Conservation (phyloP, 1,139 yeast genomes). For the Debaryomyces fabryi region DNA sequence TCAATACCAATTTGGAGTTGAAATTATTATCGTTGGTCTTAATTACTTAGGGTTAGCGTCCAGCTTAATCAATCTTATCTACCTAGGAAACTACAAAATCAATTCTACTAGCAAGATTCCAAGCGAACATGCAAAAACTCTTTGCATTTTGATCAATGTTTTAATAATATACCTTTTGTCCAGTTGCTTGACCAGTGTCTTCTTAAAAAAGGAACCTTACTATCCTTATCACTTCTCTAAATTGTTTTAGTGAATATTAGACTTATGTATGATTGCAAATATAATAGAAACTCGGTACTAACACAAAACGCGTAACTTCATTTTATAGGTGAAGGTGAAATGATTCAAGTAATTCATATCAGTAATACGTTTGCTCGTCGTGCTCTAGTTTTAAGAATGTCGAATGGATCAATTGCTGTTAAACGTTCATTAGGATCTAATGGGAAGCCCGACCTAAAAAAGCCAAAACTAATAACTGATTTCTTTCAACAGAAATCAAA, state of each 20-base stretch:
- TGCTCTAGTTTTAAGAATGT: neutral
- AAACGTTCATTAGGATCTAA: neutral
- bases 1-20: constrained; percentile 71
- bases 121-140: constrained; percentile 19
- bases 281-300: neutral
- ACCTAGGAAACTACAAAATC: constrained; percentile 36
- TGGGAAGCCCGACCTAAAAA: constrained; percentile 2
- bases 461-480: constrained; percentile 24
- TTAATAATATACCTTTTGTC: constrained; percentile 31
- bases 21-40: constrained; percentile 53
- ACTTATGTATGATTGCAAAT: neutral
- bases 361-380: neutral
- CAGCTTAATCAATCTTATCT: constrained; percentile 40
- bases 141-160: constrained; percentile 17
- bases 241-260: constrained; percentile 27
- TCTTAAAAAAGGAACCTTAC: constrained; percentile 40
- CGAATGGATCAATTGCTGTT: neutral
- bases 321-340: neutral
- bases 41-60: constrained; percentile 50
- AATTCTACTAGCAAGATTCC: constrained; percentile 22
- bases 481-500: constrained; percentile 22
- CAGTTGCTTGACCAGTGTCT: constrained; percentile 44
- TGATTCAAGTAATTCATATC: neutral
- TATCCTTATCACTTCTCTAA: constrained; percentile 44
- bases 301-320: constrained; percentile 4